Conservation (phyloP, 495 filamentous ascomycete species). For the Aspergillus diversus region DNA sequence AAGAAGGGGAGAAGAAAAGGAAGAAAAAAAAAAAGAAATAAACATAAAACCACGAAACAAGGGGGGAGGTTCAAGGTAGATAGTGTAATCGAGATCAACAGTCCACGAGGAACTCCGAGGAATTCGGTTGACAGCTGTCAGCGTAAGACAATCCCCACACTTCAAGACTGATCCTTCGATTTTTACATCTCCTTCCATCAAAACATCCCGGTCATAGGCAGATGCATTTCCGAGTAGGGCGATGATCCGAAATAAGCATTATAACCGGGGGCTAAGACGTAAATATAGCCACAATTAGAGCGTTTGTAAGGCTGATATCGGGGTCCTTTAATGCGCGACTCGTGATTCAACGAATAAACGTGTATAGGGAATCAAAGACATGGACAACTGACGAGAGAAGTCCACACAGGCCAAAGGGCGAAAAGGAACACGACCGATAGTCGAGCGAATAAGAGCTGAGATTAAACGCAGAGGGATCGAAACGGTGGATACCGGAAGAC, state of each 20-base stretch:
- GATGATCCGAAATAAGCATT: constrained; percentile 23
- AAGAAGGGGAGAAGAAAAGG: constrained; percentile 21
- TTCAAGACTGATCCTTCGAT: constrained; percentile 33
- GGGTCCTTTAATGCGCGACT: constrained; percentile 10
- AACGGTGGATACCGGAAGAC: constrained; percentile 40
- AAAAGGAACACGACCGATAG: constrained; percentile 13
- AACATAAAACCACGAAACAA: constrained; percentile 24
- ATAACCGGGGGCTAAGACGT: constrained; percentile 35
- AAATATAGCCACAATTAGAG: constrained; percentile 45
- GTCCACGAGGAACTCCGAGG: constrained; percentile 20
- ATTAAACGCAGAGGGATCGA: constrained; percentile 34
- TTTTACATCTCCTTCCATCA: constrained; percentile 45
- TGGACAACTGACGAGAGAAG: background rate
- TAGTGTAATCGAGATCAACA: constrained; percentile 13
- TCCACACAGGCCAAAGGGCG: constrained; percentile 18
- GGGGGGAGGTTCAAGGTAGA: constrained; percentile 14
- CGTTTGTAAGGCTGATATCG: constrained; percentile 36
- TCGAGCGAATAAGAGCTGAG: constrained; percentile 26
- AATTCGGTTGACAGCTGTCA: constrained; percentile 27
- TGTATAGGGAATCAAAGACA: background rate
- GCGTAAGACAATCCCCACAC: constrained; percentile 24
- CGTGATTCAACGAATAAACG: background rate
- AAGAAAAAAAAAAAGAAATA: constrained; percentile 16
- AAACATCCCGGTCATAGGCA: constrained; percentile 29
- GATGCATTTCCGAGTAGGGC: constrained; percentile 18